Evolutionary conservation across 257 asterid genomes (phyloP), one percentile per base, ranked within the genome.

Genomic region (Solanum pimpinellifolium): DNA sequence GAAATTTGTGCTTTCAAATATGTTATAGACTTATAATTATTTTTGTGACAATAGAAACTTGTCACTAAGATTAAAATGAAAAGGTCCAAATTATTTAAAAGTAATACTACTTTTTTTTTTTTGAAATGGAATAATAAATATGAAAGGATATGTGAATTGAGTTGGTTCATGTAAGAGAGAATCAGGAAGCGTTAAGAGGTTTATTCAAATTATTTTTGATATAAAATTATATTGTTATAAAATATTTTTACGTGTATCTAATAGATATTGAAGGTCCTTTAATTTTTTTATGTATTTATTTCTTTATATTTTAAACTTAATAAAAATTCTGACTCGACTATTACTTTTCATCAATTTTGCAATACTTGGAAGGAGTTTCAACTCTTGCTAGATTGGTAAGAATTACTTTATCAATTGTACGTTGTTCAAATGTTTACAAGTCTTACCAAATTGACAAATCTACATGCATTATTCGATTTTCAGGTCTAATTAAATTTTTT

Each of bases 161-260:
- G 68, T 60, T 60, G 29, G 68, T 9, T 60, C 27, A 14, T 46
- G 18, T 13, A 1, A 0, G 25, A 2, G 2, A 6, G 69, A 60
- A 11, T 2, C 29, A 9, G 0, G 14, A 0, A 60, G 14, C 3
- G 3, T 3, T 8, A 21, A 60, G 1, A 2, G 4, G 13, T 9
- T 60, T 60, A 23, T 56, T 0, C n/a, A 5, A 59, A 59, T 2
- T 0, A 3, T 59, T 8, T 20, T 59, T 59, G 1, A 59, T 59
- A 0, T 4, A 7, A 59, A 62, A 23, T 62, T n/a, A 62, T 7
- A 62, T 1, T 9, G 14, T 11, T 62, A 10, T 23, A 2, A 60
- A 23, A 52, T 60, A 10, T 0, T 62, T 23, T 23, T 62, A 62
- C 4, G 6, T 60, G 9, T 60, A 60, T 60, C 25, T 23, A 23